phyloP scores from a whole-genome alignment of 2,329 filamentous ascomycete genomes.

The Talaromyces sp. region DNA sequence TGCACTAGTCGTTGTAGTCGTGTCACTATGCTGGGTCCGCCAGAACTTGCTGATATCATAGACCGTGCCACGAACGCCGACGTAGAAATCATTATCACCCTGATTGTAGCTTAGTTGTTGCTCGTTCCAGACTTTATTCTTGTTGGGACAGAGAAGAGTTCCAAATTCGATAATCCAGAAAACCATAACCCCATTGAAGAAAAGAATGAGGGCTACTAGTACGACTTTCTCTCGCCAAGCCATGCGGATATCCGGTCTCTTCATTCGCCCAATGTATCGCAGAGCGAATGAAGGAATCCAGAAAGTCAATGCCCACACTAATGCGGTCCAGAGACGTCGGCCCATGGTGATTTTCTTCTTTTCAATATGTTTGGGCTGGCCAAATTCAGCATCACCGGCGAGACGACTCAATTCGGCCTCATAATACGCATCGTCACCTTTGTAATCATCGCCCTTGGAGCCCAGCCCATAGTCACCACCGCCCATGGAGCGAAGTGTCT shows the following conservation, averaged over 20 bases:
- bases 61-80: conserved; percentile 80
- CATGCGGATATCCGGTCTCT: conserved; percentile 91
- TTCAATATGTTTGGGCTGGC: conserved; percentile 71
- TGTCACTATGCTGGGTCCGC: conserved; percentile 79
- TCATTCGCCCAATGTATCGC: conserved; percentile 85
- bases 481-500: conserved; percentile 44
- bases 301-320: conserved; percentile 85
- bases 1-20: conserved; percentile 55
- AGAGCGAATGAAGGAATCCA: conserved; percentile 90
- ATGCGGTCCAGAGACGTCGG: conserved; percentile 72
- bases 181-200: conserved; percentile 76
- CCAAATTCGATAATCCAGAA: conserved; percentile 94
- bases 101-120: conserved; percentile 68
- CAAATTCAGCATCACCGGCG: conserved; percentile 70
- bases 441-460: conserved; percentile 73
- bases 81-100: conserved; percentile 75
- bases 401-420: conserved; percentile 64
- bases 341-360: conserved; percentile 61
- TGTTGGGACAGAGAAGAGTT: conserved; percentile 80
- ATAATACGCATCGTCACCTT: conserved; percentile 68
- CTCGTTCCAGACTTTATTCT: conserved; percentile 79
- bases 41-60: conserved; percentile 93
- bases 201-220: conserved; percentile 71
- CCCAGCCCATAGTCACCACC: conserved; percentile 87
- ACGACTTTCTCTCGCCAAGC: conserved; percentile 96